Conservation (phyloP, 805 yeast genomes). For the Zygoascus bituminiphila region DNA sequence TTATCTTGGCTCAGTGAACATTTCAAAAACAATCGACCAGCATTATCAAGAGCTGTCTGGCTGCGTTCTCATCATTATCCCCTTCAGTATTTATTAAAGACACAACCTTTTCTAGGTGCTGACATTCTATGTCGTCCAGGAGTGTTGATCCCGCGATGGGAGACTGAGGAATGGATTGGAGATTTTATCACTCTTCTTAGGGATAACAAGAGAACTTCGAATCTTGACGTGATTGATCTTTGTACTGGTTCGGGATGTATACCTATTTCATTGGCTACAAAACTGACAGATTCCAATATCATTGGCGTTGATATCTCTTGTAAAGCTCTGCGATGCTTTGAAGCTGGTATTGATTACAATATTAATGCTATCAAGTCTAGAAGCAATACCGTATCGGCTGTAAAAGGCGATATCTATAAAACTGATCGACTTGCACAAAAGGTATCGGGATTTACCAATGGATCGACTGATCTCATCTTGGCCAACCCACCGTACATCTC, state of each 20-base stretch:
- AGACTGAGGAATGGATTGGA: conserved; percentile 84
- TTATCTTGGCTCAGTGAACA: conserved; percentile 57
- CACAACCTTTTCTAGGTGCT: conserved; percentile 77
- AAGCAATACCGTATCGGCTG: not conserved
- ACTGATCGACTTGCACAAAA: not conserved
- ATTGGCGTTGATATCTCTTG: conserved; percentile 51
- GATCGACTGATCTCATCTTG: conserved; percentile 43
- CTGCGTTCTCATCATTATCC: conserved; percentile 53
- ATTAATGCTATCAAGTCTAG: conserved; percentile 6
- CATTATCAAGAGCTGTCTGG: conserved; percentile 46
- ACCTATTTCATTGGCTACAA: conserved; percentile 42
- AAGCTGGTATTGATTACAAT: conserved; percentile 32
- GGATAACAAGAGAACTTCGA: not conserved
- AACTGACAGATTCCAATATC: conserved; percentile 23
- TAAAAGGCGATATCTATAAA: conserved; percentile 3
- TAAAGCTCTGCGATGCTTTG: conserved; percentile 45
- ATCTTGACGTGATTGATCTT: conserved; percentile 42
- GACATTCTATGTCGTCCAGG: conserved; percentile 50
- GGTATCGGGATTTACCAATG: conserved; percentile 2
- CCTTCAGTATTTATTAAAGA: conserved; percentile 73
- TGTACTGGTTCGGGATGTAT: conserved; percentile 92
- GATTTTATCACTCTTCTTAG: conserved; percentile 30
- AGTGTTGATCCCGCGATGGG: conserved; percentile 88
- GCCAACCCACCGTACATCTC: conserved; percentile 94
- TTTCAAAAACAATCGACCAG: conserved; percentile 32